Evolutionary conservation across 208 protist species (phyloP).

Genomic region (Phytomonas sp.): DNA sequence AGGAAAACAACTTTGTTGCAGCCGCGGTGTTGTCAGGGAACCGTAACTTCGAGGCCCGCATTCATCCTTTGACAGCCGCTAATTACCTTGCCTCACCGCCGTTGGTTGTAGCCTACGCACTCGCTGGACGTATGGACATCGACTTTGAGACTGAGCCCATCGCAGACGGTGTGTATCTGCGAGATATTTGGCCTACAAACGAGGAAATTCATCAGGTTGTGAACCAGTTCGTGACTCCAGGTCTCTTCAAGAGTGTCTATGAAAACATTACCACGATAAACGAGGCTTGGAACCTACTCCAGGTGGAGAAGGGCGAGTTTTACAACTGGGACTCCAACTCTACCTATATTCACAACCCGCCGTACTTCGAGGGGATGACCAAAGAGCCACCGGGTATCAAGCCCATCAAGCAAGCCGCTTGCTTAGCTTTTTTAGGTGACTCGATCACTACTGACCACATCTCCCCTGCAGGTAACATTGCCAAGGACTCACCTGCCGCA

Average conservation of each 20-base stretch:
- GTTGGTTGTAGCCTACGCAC: conserved; percentile 93
- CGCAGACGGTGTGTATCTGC: conserved; percentile 91
- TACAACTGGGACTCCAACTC: conserved; percentile 93
- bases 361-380: conserved; percentile 91
- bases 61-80: conserved; percentile 90
- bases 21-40: conserved; percentile 94
- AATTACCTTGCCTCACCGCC: conserved; percentile 96
- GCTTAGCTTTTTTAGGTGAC: conserved; percentile 92
- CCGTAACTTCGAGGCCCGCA: conserved; percentile 95
- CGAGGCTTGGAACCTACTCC: conserved; percentile 87
- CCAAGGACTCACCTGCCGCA: conserved; percentile 89
- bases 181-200: conserved; percentile 95
- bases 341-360: conserved; percentile 95
- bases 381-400: conserved; percentile 33
- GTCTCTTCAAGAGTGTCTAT: conserved; percentile 91
- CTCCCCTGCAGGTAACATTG: conserved; percentile 93
- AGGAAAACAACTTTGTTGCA: conserved; percentile 89
- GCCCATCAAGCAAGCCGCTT: conserved; percentile 72
- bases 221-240: conserved; percentile 75
- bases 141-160: conserved; percentile 89
- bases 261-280: conserved; percentile 85
- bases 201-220: conserved; percentile 75
- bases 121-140: conserved; percentile 92
- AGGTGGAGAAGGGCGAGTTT: conserved; percentile 74
- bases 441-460: conserved; percentile 97